Conservation (phyloP, 306 rosid genomes). For the Lathyrus oleraceus region DNA sequence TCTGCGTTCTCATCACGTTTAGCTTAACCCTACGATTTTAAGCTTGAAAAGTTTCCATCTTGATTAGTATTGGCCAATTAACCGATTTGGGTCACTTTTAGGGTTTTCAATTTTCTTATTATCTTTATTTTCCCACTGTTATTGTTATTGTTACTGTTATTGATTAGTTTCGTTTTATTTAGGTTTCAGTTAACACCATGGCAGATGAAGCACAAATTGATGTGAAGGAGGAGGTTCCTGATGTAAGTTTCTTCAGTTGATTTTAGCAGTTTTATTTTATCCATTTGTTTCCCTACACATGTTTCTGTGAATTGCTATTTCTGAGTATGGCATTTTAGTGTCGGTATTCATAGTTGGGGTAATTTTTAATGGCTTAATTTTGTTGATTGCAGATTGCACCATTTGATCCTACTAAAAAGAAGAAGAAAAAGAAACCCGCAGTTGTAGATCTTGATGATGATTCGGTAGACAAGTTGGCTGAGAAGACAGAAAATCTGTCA, state of each 20-base stretch:
- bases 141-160: background rate
- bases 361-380: background rate
- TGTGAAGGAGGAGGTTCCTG: conserved; percentile 65
- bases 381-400: conserved; percentile 65
- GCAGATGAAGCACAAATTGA: conserved; percentile 59
- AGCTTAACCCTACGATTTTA: background rate
- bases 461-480: conserved; percentile 71
- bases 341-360: background rate
- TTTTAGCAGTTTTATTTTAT: background rate
- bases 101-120: background rate
- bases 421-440: conserved; percentile 66
- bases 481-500: conserved; percentile 77
- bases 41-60: background rate
- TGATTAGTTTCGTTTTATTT: background rate
- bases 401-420: conserved; percentile 92
- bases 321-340: background rate
- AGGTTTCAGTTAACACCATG: conserved; percentile 55
- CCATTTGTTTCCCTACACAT: background rate
- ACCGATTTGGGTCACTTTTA: background rate
- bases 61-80: background rate
- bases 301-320: conserved; percentile 7
- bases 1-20: background rate
- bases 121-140: background rate
- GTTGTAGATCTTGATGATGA: conserved; percentile 63
- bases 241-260: conserved; percentile 40